Base-by-base conservation (phyloP, 2,329 filamentous ascomycete genomes). In the Pseudocercospora pini-densiflorae region DNA sequence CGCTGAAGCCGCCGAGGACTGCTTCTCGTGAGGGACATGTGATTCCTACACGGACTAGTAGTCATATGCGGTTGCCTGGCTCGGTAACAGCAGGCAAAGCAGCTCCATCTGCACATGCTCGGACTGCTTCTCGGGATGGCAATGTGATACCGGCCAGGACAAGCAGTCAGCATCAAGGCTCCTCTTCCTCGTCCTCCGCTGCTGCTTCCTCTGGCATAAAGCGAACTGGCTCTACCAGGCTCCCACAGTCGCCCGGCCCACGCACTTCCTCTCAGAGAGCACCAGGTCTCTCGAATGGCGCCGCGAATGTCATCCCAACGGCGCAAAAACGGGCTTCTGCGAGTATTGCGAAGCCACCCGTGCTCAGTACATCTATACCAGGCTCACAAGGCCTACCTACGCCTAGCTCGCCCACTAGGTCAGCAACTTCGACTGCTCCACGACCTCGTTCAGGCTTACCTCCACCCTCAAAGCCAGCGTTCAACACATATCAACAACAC, bases 401-500 rank as follows among this genome's bases (percentile, higher is more conserved):
- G 6, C 69, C 70, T 14, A 55, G 62, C 19, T 72, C 74, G 16
- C 69, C 72, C 6, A 66, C 65, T 19, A 31, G 55, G 16, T 29
- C 51, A n/a, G 16, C 51, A 16, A 47, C 45, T 33, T 68, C 70
- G 10, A 60, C 62, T 29, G 65, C 64, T 33, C 58, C 67, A 36
- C 71, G 43, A 55, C 62, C 68, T 19, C 76, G 62, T 10, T 66
- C 75, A 47, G 76, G 79, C n/a, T 78, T 80, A 27, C 66, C 70
- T 23, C 70, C 72, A 16, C 69, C 72, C 7, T 64, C 71, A 2
- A 84, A 84, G 8, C 87, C 88, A 0, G 80, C 84, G 55, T 90
- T 90, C 77, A 86, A 82, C 57, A 89, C 86, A 0, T 83, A 87
- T 45, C 88, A 91, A 71, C 88, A 91, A 71, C 88, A 90, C 78